A percentile compares a stretch with the other conserved stretches of the same genome.
Evolutionary conservation across 192 early-diverging fungal species (phyloP).

Genomic region (Umbelopsis ramanniana): DNA sequence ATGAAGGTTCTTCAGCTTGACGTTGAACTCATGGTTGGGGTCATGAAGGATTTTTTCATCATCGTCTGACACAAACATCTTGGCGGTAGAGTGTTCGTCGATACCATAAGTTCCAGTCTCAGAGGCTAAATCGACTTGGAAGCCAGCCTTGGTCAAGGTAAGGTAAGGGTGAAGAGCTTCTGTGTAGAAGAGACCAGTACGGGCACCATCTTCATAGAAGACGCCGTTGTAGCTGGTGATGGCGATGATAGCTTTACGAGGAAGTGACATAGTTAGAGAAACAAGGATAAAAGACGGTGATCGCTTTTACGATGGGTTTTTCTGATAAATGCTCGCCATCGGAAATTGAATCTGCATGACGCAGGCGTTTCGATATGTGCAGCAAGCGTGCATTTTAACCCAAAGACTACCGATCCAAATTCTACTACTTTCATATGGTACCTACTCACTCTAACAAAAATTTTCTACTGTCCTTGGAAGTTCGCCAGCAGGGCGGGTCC

Average conservation of each 20-base stretch:
- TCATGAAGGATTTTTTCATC: slow-evolving; percentile 46
- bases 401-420: no score
- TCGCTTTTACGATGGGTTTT: no score
- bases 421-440: no score
- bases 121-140: slow-evolving; percentile 56
- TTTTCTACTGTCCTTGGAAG: no score
- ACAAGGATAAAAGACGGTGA: no score
- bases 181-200: slow-evolving; percentile 57
- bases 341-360: no score
- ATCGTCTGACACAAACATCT: slow-evolving; percentile 42
- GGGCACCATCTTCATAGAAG: slow-evolving; percentile 56
- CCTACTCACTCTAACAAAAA: no score
- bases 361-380: no score
- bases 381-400: no score
- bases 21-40: slow-evolving; percentile 43
- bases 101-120: slow-evolving; percentile 57
- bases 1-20: slow-evolving; percentile 44
- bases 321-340: no score
- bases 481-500: no score
- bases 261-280: slow-evolving; percentile 24
- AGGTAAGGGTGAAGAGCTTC: slow-evolving; percentile 58
- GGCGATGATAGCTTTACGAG: slow-evolving; percentile 53
- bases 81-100: slow-evolving; percentile 53
- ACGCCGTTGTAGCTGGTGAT: slow-evolving; percentile 55
- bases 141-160: slow-evolving; percentile 47